Conservation (phyloP, 2,329 filamentous ascomycete species). For the Sclerotinia minor region DNA sequence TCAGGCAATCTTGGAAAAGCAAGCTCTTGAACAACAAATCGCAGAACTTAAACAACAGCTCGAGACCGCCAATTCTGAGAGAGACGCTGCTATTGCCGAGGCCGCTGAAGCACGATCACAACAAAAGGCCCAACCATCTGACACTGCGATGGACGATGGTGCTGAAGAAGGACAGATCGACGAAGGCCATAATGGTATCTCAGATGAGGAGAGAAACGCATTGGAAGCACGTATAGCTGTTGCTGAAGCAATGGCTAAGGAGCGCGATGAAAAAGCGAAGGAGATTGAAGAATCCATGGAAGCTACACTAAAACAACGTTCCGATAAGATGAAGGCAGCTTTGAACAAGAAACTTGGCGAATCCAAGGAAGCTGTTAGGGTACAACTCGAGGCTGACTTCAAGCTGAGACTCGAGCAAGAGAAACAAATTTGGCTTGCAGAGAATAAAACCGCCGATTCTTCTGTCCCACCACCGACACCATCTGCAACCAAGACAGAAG, state of each 20-base stretch:
- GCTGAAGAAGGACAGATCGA: conserved; percentile 59
- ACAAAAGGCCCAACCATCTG: conserved; percentile 35
- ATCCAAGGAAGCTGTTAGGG: conserved; percentile 53
- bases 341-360: conserved; percentile 68
- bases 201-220: conserved; percentile 59
- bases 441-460: conserved; percentile 44
- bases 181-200: conserved; percentile 43
- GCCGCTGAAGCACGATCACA: conserved; percentile 49
- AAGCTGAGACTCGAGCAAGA: conserved; percentile 60
- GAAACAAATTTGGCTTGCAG: conserved; percentile 60
- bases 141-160: conserved; percentile 48
- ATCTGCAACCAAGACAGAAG: conserved; percentile 40
- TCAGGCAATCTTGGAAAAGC: conserved; percentile 65
- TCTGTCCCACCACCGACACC: conserved; percentile 45
- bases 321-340: conserved; percentile 67
- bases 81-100: conserved; percentile 52
- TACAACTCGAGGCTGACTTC: conserved; percentile 51
- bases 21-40: conserved; percentile 64
- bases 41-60: conserved; percentile 58
- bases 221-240: conserved; percentile 63
- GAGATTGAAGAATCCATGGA: conserved; percentile 61
- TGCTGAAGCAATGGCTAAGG: conserved; percentile 61
- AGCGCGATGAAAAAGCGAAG: conserved; percentile 61
- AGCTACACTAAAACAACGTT: conserved; percentile 61
- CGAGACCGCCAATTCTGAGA: conserved; percentile 59